phyloP scores from a whole-genome alignment of 345 rosid genomes.

The Hibiscus mutabilis region DNA sequence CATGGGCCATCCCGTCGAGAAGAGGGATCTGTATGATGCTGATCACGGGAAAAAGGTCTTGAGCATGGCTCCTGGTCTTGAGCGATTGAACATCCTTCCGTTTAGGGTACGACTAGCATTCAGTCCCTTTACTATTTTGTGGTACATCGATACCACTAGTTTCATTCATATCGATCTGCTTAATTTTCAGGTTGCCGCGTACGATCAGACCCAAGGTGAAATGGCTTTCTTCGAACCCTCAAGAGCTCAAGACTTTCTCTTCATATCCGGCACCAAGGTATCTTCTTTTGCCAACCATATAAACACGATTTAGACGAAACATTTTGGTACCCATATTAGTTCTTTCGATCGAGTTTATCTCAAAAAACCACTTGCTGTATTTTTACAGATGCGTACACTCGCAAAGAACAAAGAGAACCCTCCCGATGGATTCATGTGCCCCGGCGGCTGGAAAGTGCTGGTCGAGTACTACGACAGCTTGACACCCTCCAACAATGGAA shows the following conservation, averaged over 20 bases:
- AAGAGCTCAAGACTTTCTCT: slow-evolving; percentile 80
- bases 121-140: neutral
- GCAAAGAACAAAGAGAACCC: slow-evolving; percentile 94
- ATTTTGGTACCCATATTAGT: neutral
- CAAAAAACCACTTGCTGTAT: slow-evolving; percentile 1
- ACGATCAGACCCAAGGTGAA: slow-evolving; percentile 87
- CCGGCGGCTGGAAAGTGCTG: slow-evolving; percentile 67
- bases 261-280: slow-evolving; percentile 98
- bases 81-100: slow-evolving; percentile 91
- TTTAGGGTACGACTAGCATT: slow-evolving; percentile 52
- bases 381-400: slow-evolving; percentile 72
- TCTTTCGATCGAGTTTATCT: neutral
- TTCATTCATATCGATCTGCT: neutral
- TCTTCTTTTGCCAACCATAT: neutral
- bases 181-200: slow-evolving; percentile 77
- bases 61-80: slow-evolving; percentile 98
- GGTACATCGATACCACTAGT: neutral
- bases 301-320: neutral
- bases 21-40: slow-evolving; percentile 92
- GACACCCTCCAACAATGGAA: slow-evolving; percentile 40
- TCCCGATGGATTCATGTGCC: slow-evolving; percentile 96
- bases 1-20: slow-evolving; percentile 93
- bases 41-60: slow-evolving; percentile 97
- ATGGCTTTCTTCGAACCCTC: slow-evolving; percentile 98
- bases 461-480: slow-evolving; percentile 38